Conservation (phyloP, 106 monocot species). For the Allium cepa region DNA sequence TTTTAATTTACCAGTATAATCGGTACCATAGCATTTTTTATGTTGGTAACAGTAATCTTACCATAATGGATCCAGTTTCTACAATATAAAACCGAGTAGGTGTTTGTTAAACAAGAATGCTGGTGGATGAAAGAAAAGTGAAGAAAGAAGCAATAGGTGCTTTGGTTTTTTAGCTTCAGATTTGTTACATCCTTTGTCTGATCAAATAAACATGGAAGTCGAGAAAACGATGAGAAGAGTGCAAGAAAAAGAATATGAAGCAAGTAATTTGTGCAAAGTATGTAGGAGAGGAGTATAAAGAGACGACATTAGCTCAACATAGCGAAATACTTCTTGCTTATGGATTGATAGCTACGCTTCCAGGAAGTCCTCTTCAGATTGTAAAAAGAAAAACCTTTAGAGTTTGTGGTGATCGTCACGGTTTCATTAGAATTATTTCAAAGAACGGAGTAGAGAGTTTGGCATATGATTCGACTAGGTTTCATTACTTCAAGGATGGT, state of each 20-base stretch:
- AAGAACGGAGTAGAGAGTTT: conserved; percentile 52
- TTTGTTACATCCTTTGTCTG: conserved; percentile 33
- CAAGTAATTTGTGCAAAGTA: conserved; percentile 70
- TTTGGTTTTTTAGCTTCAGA: conserved; percentile 76
- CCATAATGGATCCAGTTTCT: too few species aligned
- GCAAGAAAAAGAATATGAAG: conserved; percentile 42
- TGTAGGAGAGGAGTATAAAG: conserved; percentile 68
- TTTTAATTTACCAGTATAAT: too few species aligned
- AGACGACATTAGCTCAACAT: conserved; percentile 46
- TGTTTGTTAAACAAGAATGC: too few species aligned
- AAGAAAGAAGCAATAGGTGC: conserved; percentile 89
- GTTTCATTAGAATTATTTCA: conserved; percentile 60
- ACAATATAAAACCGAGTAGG: too few species aligned
- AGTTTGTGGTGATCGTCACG: conserved; percentile 81
- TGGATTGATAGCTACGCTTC: conserved; percentile 54
- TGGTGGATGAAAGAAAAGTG: conserved; percentile 74
- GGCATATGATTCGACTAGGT: conserved; percentile 73
- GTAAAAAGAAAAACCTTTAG: conserved; percentile 78
- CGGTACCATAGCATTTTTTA: too few species aligned
- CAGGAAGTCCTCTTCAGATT: conserved; percentile 50
- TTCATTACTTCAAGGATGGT: conserved; percentile 73
- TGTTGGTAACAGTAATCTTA: too few species aligned
- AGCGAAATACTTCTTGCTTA: conserved; percentile 88
- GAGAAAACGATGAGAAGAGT: conserved; percentile 28
- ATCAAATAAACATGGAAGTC: conserved; percentile 44